A percentile compares a stretch with the other conserved stretches of the same genome.
phyloP scores from a whole-genome alignment of 768 basidiomycete genomes.

The Infundibulicybe gibba region DNA sequence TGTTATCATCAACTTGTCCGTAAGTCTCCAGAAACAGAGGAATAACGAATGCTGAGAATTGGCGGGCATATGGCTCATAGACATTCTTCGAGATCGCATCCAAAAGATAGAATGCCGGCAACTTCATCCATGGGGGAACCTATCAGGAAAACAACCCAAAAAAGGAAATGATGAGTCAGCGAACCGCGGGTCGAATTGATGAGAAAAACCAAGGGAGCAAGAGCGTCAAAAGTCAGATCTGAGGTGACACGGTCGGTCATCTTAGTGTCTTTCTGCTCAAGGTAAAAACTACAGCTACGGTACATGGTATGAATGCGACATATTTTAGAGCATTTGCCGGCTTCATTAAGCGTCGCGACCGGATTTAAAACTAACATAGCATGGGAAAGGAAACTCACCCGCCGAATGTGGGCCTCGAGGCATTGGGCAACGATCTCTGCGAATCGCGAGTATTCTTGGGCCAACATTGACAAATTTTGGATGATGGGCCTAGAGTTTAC shows the following conservation, averaged over 20 bases:
- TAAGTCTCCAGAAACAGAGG: constrained; percentile 87
- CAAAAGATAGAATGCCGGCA: constrained; percentile 91
- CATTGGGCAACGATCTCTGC: constrained; percentile 79
- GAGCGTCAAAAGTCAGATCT: constrained; percentile 15
- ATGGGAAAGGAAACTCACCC: constrained; percentile 64
- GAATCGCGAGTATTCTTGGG: constrained; percentile 80
- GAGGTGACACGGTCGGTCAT: constrained; percentile 21
- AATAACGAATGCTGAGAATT: constrained; percentile 80
- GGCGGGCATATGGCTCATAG: constrained; percentile 85
- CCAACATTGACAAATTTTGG: constrained; percentile 87
- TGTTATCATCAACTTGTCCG: constrained; percentile 76
- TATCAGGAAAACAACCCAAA: constrained; percentile 37
- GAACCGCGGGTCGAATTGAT: constrained; percentile 38
- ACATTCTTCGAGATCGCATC: constrained; percentile 98
- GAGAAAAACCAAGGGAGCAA: constrained; percentile 9
- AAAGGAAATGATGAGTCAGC: constrained; percentile 68
- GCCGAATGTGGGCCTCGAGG: constrained; percentile 78
- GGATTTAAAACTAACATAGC: constrained; percentile 7
- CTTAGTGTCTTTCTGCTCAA: constrained; percentile 35
- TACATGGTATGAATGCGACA: constrained; percentile 37
- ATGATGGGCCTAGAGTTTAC: constrained; percentile 96
- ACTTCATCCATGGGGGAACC: constrained; percentile 87
- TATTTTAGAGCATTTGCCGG: constrained; percentile 5
- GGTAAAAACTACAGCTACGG: constrained; percentile 32
- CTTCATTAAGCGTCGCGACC: constrained; percentile 13